These are phyloP conservation scores for Xylaria sp. DNA, from an alignment of 2,329 filamentous ascomycete species.

Conservation along the genomic window DNA sequence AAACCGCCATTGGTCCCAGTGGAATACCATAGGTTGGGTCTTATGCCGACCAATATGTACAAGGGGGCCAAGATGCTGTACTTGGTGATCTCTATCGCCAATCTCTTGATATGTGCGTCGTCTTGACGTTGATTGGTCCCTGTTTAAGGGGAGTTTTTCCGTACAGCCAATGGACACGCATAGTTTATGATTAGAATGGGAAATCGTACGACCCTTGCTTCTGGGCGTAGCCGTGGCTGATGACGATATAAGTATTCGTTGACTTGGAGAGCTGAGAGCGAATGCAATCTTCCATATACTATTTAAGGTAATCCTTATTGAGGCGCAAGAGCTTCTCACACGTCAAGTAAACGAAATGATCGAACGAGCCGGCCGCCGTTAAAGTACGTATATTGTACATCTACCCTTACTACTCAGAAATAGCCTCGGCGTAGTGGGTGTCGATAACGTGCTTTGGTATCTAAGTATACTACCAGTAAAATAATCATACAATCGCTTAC, in stretches of 20 bases:
- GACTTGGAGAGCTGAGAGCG: slow-evolving; percentile 13
- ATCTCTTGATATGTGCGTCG: slow-evolving; percentile 26
- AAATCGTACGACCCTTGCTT: slow-evolving; percentile 29
- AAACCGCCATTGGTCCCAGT: not conserved
- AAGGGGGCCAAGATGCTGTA: not conserved
- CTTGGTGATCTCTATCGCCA: slow-evolving; percentile 25
- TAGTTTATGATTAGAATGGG: slow-evolving; percentile 1
- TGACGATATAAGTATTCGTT: not conserved
- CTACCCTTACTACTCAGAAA: not conserved
- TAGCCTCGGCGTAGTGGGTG: not conserved
- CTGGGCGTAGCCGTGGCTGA: slow-evolving; percentile 2
- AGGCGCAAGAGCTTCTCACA: slow-evolving; percentile 7
- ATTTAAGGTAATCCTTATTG: not conserved
- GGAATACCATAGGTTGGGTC: not conserved
- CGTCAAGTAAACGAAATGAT: not conserved
- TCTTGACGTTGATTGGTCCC: slow-evolving; percentile 28
- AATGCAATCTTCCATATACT: not conserved
- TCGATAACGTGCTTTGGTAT: slow-evolving; percentile 20
- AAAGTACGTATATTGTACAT: slow-evolving; percentile 4
- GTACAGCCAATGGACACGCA: slow-evolving; percentile 16
- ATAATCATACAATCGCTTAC: slow-evolving; percentile 5
- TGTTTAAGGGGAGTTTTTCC: not conserved
- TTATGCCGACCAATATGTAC: not conserved
- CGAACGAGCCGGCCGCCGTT: slow-evolving; percentile 5
- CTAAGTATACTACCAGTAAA: slow-evolving; percentile 1